Evolutionary conservation across 2,329 filamentous ascomycete species (phyloP).

Genomic region (Catunica adiposa): DNA sequence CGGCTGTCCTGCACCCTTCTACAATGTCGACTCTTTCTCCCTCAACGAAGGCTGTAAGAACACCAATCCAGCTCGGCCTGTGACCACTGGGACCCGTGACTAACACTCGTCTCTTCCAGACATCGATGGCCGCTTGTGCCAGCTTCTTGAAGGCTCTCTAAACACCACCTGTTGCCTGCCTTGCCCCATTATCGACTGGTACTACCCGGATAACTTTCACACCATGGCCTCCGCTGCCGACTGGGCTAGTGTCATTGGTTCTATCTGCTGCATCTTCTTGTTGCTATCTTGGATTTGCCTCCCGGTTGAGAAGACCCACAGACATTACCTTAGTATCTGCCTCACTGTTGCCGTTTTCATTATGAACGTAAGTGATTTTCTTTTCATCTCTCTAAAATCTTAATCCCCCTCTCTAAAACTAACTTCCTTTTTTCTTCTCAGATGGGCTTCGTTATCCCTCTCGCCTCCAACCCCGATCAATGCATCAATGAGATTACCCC

Average conservation of each 20-base stretch:
- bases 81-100: neutral
- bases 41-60: constrained; percentile 15
- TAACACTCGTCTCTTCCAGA: constrained; percentile 29
- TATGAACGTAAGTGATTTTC: constrained; percentile 50
- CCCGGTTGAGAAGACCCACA: constrained; percentile 73
- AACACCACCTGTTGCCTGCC: constrained; percentile 65
- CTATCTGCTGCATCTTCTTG: constrained; percentile 57
- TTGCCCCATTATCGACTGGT: constrained; percentile 72
- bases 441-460: constrained; percentile 80
- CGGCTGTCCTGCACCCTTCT: constrained; percentile 14
- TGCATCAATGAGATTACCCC: constrained; percentile 87
- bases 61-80: neutral
- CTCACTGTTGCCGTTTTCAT: constrained; percentile 58
- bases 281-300: constrained; percentile 64
- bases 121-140: constrained; percentile 38
- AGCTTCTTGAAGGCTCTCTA: constrained; percentile 25
- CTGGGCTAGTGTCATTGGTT: constrained; percentile 64
- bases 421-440: constrained; percentile 23
- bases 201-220: constrained; percentile 43
- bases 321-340: constrained; percentile 86
- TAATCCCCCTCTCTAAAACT: neutral
- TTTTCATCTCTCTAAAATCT: neutral
- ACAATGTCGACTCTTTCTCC: constrained; percentile 11
- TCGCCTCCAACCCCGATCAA: constrained; percentile 60
- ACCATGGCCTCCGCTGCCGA: constrained; percentile 51